Base-by-base conservation (phyloP, 2,329 filamentous ascomycete species). In the Coniella vitis region DNA sequence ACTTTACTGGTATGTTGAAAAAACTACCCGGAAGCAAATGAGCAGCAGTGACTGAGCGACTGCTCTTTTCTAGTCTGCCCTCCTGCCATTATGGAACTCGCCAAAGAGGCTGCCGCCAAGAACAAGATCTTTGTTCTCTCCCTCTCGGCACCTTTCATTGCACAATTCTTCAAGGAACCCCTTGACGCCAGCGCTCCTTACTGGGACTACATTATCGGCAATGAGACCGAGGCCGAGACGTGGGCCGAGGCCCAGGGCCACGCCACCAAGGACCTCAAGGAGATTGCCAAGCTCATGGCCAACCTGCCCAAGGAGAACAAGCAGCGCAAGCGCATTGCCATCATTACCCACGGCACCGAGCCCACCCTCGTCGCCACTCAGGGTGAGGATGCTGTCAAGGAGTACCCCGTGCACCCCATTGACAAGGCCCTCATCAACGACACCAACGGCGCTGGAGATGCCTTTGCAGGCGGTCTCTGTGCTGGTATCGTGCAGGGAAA, bases 111-210 rank as follows among this genome's bases (percentile, higher is more conserved):
- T 51, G 90, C 89, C 35, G 73, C 78, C 56, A 83, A 88, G 69
- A 85, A 97, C 79, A 98, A 98, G 82, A 76, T 77, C 54, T 95
- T 97, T 69, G 81, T 90, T 60, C 83, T 98, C 60, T 94, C 90
- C 59, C 81, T 98, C 54, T 93, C 89, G 45, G 93, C 93, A 7
- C 93, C 93, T 52, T 98, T 98, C 76, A 95, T 98, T 63, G 75
- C 86, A 35, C 86, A 95, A 66, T 95, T 96, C 79, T 98, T 97
- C 85, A 96, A 96, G 78, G 90, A 96, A 43, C 86, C 83, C 57
- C 81, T 98, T 41, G 89, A 95, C 69, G 83, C 83, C 61, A 85
- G 87, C 47, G 76, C 89, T 46, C 86, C 87, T 25, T 96, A 95
- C 81, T 94, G 90, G 77, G 90, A 97, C 73, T 94, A 91, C 71